phyloP scores from a whole-genome alignment of 116 monocot species.

The Thalassia testudinum region DNA sequence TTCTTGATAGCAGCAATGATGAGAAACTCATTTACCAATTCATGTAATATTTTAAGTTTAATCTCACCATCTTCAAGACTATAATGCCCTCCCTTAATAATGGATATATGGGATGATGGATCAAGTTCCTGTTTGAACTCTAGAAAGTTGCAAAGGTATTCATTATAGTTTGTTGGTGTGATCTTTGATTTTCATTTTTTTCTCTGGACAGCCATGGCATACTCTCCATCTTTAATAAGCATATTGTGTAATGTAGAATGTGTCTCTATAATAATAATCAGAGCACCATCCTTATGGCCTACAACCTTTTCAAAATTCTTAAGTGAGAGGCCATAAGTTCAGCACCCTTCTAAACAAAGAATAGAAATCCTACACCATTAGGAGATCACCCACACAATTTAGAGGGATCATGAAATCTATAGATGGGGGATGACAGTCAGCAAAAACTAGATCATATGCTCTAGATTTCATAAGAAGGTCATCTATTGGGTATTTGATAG shows the following conservation, averaged over 20 bases:
- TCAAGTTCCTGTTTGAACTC: conserved; percentile 38
- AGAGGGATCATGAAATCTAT: conserved; percentile 71
- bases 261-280: conserved; percentile 48
- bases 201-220: conserved; percentile 6
- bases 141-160: conserved; percentile 77
- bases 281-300: conserved; percentile 62
- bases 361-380: conserved; percentile 92
- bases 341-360: conserved; percentile 61
- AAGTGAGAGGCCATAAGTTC: conserved; percentile 62
- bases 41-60: conserved; percentile 52
- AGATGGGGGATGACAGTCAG: conserved; percentile 40
- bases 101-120: conserved; percentile 24
- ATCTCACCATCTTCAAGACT: conserved; percentile 57
- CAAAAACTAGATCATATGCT: conserved; percentile 42
- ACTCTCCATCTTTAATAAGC: conserved; percentile 11
- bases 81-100: conserved; percentile 74
- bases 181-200: conserved; percentile 38
- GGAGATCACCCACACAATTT: conserved; percentile 86
- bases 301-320: conserved; percentile 78
- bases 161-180: conserved; percentile 48
- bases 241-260: conserved; percentile 10
- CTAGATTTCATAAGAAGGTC: conserved; percentile 56
- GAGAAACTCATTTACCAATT: conserved; percentile 55
- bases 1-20: conserved; percentile 44
- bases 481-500: conserved; percentile 75